Base-by-base conservation (phyloP, 2,329 filamentous ascomycete species). In the Curvularia sp. region DNA sequence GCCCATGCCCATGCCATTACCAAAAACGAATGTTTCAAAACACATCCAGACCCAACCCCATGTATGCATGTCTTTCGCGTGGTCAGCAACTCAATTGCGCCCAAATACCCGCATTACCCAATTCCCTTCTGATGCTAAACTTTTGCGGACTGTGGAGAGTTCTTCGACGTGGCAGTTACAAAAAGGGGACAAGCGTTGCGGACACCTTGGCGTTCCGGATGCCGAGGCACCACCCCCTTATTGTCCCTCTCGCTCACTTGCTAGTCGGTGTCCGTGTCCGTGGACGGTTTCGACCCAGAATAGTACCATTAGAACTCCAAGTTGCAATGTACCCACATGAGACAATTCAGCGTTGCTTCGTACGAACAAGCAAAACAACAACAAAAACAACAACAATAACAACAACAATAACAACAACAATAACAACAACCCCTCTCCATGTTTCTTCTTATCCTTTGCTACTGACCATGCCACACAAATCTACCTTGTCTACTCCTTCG, bases 161-260 rank as follows among this genome's bases (percentile, higher is more conserved):
- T 21, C 18, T 41, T 32, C 15, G 30, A 18, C 39, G 30, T 45
- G 28, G 28, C 42, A 53, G 13, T 19, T 6, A 10, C 21, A 9
- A 38, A 53, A 53, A 9, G 42, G 18, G 51, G 12, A 34, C 18
- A n/a, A 25, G 8, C n/a, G n/a, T 15, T 15, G 3, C 51, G 55
- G 46, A 25, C 6, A 3, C 5, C 55, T 58, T 50, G 55, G 55
- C 39, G 19, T 19, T 30, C 51, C 55, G 51, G 23, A 21, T 21
- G 50, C 55, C 55, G 55, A 55, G 32, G 21, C 8, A 12, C 34
- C 5, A 3, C 23, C 55, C 39, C 39, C 39, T 49, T 49, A 39
- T 39, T 39, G 46, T 38, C n/a, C 15, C n/a, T 49, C 15, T 21
- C 23, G 36, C 19, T 19, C n/a, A 43, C 23, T 27, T 15, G 23